phyloP scores from a whole-genome alignment of 2,329 filamentous ascomycete genomes.

The Fusarium sp. region DNA sequence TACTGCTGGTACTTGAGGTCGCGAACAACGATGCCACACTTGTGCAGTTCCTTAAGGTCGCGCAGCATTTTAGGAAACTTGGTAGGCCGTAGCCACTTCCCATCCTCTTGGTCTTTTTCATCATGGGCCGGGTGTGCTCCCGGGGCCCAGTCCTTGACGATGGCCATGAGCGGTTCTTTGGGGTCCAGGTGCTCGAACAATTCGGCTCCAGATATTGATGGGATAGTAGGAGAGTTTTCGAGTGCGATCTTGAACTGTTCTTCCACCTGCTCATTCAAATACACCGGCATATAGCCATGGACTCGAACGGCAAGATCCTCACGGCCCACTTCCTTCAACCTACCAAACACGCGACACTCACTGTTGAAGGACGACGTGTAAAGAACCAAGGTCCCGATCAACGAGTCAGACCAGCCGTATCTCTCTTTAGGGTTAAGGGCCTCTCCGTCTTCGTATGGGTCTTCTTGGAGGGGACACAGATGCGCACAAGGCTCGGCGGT shows the following conservation, averaged over 20 bases:
- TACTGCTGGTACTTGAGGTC: slow-evolving; percentile 19
- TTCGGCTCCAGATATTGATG: not conserved
- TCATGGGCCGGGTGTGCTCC: not conserved
- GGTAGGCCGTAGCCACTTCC: not conserved
- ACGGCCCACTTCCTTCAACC: slow-evolving; percentile 14
- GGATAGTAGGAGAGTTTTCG: rapidly evolving
- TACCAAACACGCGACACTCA: slow-evolving; percentile 25
- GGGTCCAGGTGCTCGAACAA: not conserved
- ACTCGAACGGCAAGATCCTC: slow-evolving; percentile 14
- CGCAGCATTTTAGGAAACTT: slow-evolving; percentile 13
- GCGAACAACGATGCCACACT: slow-evolving; percentile 14
- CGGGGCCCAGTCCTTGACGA: slow-evolving; percentile 24
- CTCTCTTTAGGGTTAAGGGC: not conserved
- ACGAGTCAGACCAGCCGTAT: not conserved
- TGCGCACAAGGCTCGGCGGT: not conserved
- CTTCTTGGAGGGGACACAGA: not conserved
- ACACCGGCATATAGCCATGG: slow-evolving; percentile 14
- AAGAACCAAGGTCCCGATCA: not conserved
- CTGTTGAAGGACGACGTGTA: slow-evolving; percentile 14
- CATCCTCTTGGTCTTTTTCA: not conserved
- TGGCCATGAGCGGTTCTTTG: slow-evolving; percentile 5
- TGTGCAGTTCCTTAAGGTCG: slow-evolving; percentile 7
- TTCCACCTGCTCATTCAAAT: not conserved
- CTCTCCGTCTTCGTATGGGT: not conserved
- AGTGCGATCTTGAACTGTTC: not conserved